Evolutionary conservation across 108 stramenopile species (phyloP).

Genomic region (Phaeodactylum tricornutum): DNA sequence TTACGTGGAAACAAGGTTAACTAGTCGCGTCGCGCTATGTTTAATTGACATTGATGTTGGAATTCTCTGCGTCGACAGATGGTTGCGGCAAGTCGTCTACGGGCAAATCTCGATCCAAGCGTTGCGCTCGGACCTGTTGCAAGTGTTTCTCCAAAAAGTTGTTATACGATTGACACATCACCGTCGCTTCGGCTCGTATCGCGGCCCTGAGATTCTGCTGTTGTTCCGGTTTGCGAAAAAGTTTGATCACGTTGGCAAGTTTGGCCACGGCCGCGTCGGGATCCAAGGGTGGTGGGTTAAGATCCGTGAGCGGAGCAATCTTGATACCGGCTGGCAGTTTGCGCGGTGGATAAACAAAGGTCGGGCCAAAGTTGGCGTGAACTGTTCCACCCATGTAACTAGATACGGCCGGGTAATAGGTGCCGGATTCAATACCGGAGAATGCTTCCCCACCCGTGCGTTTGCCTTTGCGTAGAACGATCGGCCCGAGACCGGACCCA

Average conservation of each 20-base stretch:
- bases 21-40: too few species aligned
- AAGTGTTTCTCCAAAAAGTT: slow-evolving; percentile 36
- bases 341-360: slow-evolving; percentile 64
- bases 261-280: slow-evolving; percentile 42
- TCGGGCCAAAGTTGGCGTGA: slow-evolving; percentile 69
- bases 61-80: too few species aligned
- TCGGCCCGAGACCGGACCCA: slow-evolving; percentile 66
- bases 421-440: slow-evolving; percentile 39
- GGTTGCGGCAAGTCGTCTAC: slow-evolving; percentile 49
- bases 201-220: slow-evolving; percentile 55
- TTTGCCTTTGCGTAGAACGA: slow-evolving; percentile 35
- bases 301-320: slow-evolving; percentile 32
- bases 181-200: slow-evolving; percentile 40
- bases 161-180: slow-evolving; percentile 36
- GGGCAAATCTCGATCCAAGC: slow-evolving; percentile 32
- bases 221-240: slow-evolving; percentile 35
- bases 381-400: slow-evolving; percentile 63
- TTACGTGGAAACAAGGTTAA: too few species aligned
- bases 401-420: slow-evolving; percentile 78
- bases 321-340: slow-evolving; percentile 21
- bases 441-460: slow-evolving; percentile 54
- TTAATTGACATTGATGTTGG: too few species aligned
- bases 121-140: slow-evolving; percentile 26
- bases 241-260: slow-evolving; percentile 26
- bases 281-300: slow-evolving; percentile 41